Conservation (phyloP, 768 basidiomycete genomes). For the Pleurotus tuber-regium region DNA sequence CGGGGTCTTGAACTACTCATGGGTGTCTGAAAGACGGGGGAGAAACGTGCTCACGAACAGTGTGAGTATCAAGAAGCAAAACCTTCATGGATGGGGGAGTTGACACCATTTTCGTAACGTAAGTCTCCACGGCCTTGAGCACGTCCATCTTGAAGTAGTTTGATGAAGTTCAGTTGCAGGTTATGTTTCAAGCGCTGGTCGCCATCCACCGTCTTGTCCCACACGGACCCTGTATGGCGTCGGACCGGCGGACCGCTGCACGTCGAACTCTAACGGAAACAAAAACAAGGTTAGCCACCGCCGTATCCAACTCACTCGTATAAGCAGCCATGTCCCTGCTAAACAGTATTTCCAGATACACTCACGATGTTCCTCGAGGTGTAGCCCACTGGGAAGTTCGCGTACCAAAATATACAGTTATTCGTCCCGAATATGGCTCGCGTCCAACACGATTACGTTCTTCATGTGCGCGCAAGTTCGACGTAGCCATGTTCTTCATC, state of each 20-base stretch:
- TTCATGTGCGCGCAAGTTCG: no score
- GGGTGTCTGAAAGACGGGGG: slow-evolving; percentile 1
- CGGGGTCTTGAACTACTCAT: slow-evolving; percentile 64
- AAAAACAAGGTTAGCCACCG: slow-evolving; percentile 9
- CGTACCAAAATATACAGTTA: not conserved
- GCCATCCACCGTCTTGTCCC: no score
- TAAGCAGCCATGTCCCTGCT: not conserved
- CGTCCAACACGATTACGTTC: not conserved
- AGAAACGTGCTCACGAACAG: slow-evolving; percentile 49
- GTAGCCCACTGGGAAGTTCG: no score
- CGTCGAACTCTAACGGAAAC: slow-evolving; percentile 1
- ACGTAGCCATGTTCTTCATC: no score
- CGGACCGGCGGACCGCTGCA: slow-evolving; percentile 7
- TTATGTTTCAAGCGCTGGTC: not conserved
- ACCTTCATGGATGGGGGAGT: slow-evolving; percentile 93
- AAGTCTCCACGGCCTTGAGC: slow-evolving; percentile 91
- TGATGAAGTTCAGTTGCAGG: not conserved
- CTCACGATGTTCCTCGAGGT: not conserved
- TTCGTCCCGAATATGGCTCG: not conserved
- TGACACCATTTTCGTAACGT: slow-evolving; percentile 86
- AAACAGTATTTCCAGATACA: not conserved
- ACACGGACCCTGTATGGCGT: not conserved
- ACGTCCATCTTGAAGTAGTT: slow-evolving; percentile 72
- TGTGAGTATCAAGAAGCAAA: slow-evolving; percentile 89
- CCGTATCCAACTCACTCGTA: not conserved